Percentiles rank a stretch among this genome's conserved stretches.
These are phyloP conservation scores for Micromonas pusilla DNA, from an alignment of 139 green algal species.

Conservation along the genomic window DNA sequence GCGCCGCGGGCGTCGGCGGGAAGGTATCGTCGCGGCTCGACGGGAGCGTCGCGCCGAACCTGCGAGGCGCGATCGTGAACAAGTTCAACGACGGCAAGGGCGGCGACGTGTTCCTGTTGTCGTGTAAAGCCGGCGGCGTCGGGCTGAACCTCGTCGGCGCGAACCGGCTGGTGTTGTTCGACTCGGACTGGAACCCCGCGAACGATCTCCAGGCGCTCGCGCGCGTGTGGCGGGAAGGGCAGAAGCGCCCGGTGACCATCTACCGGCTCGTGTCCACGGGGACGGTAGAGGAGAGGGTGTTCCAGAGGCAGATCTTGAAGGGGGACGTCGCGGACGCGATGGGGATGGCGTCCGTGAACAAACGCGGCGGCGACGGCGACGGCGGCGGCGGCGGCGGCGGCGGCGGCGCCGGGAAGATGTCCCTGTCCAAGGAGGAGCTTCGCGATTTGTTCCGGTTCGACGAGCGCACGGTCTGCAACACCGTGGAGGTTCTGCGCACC, in stretches of 20 bases:
- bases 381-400: slow-evolving; percentile 12
- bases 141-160: slow-evolving; percentile 95
- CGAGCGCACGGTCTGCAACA: slow-evolving; percentile 52
- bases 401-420: neutral
- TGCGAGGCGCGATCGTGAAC: slow-evolving; percentile 89
- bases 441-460: slow-evolving; percentile 58
- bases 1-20: neutral
- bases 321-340: slow-evolving; percentile 48
- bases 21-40: slow-evolving; percentile 59
- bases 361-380: neutral
- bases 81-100: slow-evolving; percentile 40
- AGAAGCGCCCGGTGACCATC: slow-evolving; percentile 62
- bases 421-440: slow-evolving; percentile 66
- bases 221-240: slow-evolving; percentile 75
- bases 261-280: slow-evolving; percentile 72
- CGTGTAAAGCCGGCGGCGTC: slow-evolving; percentile 84
- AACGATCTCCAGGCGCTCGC: slow-evolving; percentile 64
- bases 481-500: slow-evolving; percentile 43
- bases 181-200: slow-evolving; percentile 64
- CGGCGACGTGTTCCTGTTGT: slow-evolving; percentile 95
- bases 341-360: slow-evolving; percentile 12
- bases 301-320: slow-evolving; percentile 75
- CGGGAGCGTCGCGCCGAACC: slow-evolving; percentile 76
- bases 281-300: slow-evolving; percentile 87
- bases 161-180: slow-evolving; percentile 73